phyloP scores from a whole-genome alignment of 805 yeast genomes.

The Ogataea pignaliae region DNA sequence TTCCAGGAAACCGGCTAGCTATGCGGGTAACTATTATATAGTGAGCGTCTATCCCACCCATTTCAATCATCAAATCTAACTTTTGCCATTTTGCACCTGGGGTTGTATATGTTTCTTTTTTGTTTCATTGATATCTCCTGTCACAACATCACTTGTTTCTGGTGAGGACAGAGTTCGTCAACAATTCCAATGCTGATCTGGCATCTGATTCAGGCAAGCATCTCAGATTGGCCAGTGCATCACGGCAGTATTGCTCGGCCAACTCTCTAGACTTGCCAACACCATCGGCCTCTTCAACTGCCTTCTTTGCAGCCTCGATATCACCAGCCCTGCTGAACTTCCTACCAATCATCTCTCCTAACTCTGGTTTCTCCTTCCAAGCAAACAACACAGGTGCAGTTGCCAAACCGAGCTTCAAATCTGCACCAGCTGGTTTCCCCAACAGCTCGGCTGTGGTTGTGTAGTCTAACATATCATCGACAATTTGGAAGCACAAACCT shows the following conservation, averaged over 20 bases:
- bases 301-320: conserved; percentile 71
- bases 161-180: conserved; percentile 79
- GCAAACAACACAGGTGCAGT: conserved; percentile 96
- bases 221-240: conserved; percentile 69
- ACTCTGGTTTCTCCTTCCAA: conserved; percentile 81
- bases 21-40: too few species aligned
- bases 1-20: too few species aligned
- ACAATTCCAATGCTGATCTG: conserved; percentile 76
- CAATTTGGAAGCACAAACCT: conserved; percentile 93
- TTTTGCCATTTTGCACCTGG: too few species aligned
- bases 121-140: background rate
- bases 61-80: too few species aligned
- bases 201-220: conserved; percentile 85
- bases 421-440: conserved; percentile 97
- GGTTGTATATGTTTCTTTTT: too few species aligned
- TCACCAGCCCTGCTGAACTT: conserved; percentile 82
- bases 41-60: too few species aligned
- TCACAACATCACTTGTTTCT: conserved; percentile 54
- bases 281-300: conserved; percentile 70
- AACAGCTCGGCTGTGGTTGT: conserved; percentile 79
- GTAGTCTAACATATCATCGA: conserved; percentile 94
- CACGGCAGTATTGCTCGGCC: conserved; percentile 74
- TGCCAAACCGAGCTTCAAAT: conserved; percentile 87
- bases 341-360: conserved; percentile 79
- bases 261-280: conserved; percentile 68